These are phyloP conservation scores for Venturia aucupariae DNA, from an alignment of 2,329 filamentous ascomycete genomes.

Conservation along the genomic window DNA sequence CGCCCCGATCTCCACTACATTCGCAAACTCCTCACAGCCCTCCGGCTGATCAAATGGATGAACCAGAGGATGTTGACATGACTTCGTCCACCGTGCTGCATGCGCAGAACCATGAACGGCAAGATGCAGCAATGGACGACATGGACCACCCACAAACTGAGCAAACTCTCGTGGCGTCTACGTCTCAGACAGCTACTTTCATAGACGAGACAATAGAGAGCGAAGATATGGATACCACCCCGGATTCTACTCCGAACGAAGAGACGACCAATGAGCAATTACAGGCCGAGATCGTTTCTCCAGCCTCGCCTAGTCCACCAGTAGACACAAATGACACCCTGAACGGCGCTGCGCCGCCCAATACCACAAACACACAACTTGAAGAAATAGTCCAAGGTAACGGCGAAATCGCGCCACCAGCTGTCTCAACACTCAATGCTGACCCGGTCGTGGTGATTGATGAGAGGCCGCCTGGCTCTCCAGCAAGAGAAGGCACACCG, in stretches of 20 bases:
- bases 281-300: not conserved
- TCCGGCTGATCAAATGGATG: slow-evolving; percentile 17
- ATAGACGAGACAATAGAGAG: slow-evolving; percentile 21
- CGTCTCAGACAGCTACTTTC: slow-evolving; percentile 15
- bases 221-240: slow-evolving; percentile 32
- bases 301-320: not conserved
- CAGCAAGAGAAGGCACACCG: not conserved
- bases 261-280: not conserved
- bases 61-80: slow-evolving; percentile 25
- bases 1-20: slow-evolving; percentile 12
- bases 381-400: not conserved
- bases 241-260: slow-evolving; percentile 22
- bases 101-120: slow-evolving; percentile 18
- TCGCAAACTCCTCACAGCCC: slow-evolving; percentile 9
- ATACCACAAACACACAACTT: not conserved
- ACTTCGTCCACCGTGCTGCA: slow-evolving; percentile 25
- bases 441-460: not conserved
- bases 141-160: slow-evolving; percentile 15
- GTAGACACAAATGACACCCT: not conserved
- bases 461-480: not conserved
- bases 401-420: slow-evolving; percentile 1
- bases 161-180: slow-evolving; percentile 22
- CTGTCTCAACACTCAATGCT: not conserved
- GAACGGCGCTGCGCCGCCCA: not conserved
- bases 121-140: slow-evolving; percentile 14